Evolutionary conservation across 1,284 basidiomycete species (phyloP).

Genomic region (Trametes polyzona): DNA sequence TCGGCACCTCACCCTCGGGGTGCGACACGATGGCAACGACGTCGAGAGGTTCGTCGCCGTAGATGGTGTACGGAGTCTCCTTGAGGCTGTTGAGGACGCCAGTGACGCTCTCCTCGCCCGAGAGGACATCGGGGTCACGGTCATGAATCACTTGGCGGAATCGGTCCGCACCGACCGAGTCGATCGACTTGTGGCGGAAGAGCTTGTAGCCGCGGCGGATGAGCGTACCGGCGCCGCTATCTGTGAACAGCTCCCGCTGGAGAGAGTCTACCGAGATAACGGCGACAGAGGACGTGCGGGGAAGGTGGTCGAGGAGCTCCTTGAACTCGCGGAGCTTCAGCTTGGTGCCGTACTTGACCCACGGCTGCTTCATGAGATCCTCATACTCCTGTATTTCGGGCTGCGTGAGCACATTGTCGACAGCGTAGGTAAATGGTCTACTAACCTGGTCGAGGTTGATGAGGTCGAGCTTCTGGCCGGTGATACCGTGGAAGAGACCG

Average conservation of each 20-base stretch:
- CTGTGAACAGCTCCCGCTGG: constrained; percentile 99
- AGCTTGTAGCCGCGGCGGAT: constrained; percentile 98
- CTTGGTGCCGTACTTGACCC: constrained; percentile 99
- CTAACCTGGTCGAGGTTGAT: constrained; percentile 97
- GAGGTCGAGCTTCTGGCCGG: constrained; percentile 91
- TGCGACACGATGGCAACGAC: constrained; percentile 94
- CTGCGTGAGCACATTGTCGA: neutral
- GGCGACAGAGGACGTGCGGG: constrained; percentile 96
- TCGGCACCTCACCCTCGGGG: constrained; percentile 87
- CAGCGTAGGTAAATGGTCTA: constrained; percentile 19
- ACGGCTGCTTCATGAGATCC: constrained; percentile 96
- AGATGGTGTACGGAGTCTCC: constrained; percentile 88
- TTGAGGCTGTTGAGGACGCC: constrained; percentile 87
- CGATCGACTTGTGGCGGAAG: constrained; percentile 85
- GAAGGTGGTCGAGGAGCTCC: constrained; percentile 97
- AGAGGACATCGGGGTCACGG: constrained; percentile 90
- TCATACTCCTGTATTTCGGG: constrained; percentile 81
- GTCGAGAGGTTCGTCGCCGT: constrained; percentile 97
- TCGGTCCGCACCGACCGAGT: constrained; percentile 89
- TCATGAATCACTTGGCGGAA: constrained; percentile 93
- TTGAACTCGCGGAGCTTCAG: constrained; percentile 99
- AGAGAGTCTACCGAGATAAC: constrained; percentile 95
- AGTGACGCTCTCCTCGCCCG: constrained; percentile 87
- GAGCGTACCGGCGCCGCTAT: constrained; percentile 96
- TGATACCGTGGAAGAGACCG: constrained; percentile 96